phyloP scores from a whole-genome alignment of 805 yeast species.

The Saccharomycopsis babjevae region DNA sequence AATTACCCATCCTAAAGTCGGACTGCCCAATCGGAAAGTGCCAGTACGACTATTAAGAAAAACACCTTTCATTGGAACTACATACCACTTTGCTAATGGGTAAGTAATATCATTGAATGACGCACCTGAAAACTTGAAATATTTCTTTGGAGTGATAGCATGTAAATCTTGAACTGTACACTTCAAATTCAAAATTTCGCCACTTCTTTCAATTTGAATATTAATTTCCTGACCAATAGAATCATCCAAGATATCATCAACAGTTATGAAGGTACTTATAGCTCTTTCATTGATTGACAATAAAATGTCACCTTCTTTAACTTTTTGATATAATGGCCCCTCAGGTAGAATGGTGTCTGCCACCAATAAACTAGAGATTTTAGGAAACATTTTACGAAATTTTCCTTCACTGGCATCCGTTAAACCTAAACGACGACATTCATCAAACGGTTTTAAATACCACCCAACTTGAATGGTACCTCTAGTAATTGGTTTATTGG shows the following conservation, averaged over 20 bases:
- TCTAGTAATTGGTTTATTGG: constrained; percentile 51
- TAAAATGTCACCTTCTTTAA: constrained; percentile 49
- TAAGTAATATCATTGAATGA: constrained; percentile 78
- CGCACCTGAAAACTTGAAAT: constrained; percentile 78
- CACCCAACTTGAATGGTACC: constrained; percentile 92
- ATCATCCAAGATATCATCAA: constrained; percentile 75
- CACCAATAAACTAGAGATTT: constrained; percentile 24
- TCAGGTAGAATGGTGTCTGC: constrained; percentile 10
- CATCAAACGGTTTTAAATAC: constrained; percentile 79
- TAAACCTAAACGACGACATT: constrained; percentile 79
- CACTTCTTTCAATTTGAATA: constrained; percentile 65
- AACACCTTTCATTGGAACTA: constrained; percentile 79
- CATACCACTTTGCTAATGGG: constrained; percentile 78
- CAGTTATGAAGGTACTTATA: constrained; percentile 61
- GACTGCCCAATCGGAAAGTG: constrained; percentile 51
- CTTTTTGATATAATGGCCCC: constrained; percentile 9
- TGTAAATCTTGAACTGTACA: constrained; percentile 69
- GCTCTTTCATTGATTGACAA: constrained; percentile 58
- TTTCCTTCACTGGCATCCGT: constrained; percentile 60
- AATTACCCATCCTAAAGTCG: constrained; percentile 65
- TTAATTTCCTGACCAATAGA: constrained; percentile 50
- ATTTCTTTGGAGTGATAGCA: constrained; percentile 71
- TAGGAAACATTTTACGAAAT: constrained; percentile 63
- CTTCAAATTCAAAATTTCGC: constrained; percentile 39
- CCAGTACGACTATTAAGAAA: constrained; percentile 70